Base-by-base conservation (phyloP, 108 stramenopile species). In the Pseudonitzschia multistriata region DNA sequence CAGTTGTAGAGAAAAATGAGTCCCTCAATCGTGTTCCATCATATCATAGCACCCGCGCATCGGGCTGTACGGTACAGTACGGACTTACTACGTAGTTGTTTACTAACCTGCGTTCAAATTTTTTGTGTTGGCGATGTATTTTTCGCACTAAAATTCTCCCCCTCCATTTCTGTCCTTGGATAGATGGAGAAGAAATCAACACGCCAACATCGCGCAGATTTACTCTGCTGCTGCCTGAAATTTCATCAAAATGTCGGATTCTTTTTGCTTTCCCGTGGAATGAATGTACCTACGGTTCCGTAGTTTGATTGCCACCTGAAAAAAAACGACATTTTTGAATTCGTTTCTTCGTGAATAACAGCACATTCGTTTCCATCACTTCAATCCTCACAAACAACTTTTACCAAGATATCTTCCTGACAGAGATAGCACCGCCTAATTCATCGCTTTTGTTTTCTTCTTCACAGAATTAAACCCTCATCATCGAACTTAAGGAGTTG, bases 401-500 rank as follows among this genome's bases (percentile, higher is more conserved):
- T 45, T 1, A 45, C 5, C 42, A 45, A 6, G 5, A 17, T 45
- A 45, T 45, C 42, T 45, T 17, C 2, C 3, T 17, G 42, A 45
- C 42, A 45, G 42, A 45, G 42, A 45, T 45, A 45, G 3, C 3
- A 45, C 17, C 13, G 2, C 8, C 42, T n/a, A 4, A 45, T 37
- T 37, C 17, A 45, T 17, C 17, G 42, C 1, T 45, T 1, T 52
- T 25, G 25, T 52, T 52, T 22, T 52, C 50, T 52, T 52, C 50
- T 52, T 52, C 8, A 52, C 50, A 52, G 50, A 52, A 52, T 25
- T 24, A 22, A 52, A 52, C 21, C 50, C 50, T 25, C 24, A 52
- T 52, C 50, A 52, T 52, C 50, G 50, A 52, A 52, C 50, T 52
- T 52, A 52, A 2, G 50, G 50, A 52, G 50, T 52, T 24, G 50